phyloP scores from a whole-genome alignment of 2,329 filamentous ascomycete species.

The Talaromyces piceae region DNA sequence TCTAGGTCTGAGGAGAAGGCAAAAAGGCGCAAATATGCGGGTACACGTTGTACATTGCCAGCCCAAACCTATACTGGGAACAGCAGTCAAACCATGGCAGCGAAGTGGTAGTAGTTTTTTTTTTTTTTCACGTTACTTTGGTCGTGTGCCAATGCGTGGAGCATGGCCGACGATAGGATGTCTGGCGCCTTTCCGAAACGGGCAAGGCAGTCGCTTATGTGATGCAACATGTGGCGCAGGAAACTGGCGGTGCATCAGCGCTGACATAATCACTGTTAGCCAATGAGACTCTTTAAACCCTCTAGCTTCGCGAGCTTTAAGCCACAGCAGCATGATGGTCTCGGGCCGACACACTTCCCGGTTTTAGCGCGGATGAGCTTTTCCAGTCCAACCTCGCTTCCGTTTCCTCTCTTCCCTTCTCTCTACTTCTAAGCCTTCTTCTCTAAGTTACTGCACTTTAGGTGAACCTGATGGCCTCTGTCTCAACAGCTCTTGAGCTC shows the following conservation, averaged over 20 bases:
- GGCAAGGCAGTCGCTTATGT: slow-evolving; percentile 1
- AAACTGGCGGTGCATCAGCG: not conserved
- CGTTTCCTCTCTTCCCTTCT: slow-evolving; percentile 15
- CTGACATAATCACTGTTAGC: not conserved
- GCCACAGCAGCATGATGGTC: not conserved
- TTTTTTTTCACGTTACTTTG: not conserved
- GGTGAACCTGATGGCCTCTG: slow-evolving; percentile 25
- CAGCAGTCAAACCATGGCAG: not conserved
- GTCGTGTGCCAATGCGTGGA: slow-evolving; percentile 3
- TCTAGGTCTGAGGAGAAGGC: slow-evolving; percentile 1
- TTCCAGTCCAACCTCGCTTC: slow-evolving; percentile 9
- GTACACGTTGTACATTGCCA: slow-evolving; percentile 7
- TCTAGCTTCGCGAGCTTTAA: too few species aligned
- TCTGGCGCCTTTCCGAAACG: slow-evolving; percentile 6
- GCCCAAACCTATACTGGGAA: slow-evolving; percentile 1
- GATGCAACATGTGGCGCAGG: not conserved
- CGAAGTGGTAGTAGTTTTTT: not conserved
- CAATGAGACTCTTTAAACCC: too few species aligned
- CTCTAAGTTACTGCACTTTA: slow-evolving; percentile 3
- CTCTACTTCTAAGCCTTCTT: slow-evolving; percentile 14
- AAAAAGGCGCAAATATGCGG: slow-evolving; percentile 5
- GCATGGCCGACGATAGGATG: slow-evolving; percentile 4
- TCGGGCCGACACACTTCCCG: slow-evolving; percentile 11
- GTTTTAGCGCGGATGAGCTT: slow-evolving; percentile 6
- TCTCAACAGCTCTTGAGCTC: slow-evolving; percentile 27